A percentile compares a stretch with the other conserved stretches of the same genome.
Evolutionary conservation across 2,329 filamentous ascomycete species (phyloP).

Genomic region (Aspergillus pseudoviridinutans): DNA sequence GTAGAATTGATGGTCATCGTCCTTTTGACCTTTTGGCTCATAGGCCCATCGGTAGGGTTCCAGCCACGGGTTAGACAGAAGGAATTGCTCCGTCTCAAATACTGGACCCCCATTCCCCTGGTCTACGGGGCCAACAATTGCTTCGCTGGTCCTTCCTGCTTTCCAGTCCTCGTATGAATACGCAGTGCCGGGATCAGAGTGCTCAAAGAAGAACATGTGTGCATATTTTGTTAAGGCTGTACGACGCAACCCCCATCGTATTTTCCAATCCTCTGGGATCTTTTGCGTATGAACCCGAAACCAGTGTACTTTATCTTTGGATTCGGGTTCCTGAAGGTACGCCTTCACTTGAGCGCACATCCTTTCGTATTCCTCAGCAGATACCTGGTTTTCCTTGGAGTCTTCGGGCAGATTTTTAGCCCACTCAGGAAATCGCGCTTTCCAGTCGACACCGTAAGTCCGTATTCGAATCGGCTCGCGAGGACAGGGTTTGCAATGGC

Average conservation of each 20-base stretch:
- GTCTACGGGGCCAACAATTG: constrained; percentile 2
- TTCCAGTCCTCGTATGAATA: constrained; percentile 14
- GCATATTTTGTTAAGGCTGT: background rate
- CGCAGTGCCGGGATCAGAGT: constrained; percentile 8
- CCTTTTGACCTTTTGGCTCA: background rate
- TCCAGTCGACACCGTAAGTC: constrained; percentile 10
- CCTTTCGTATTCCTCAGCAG: background rate
- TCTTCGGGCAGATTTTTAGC: background rate
- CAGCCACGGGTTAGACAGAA: background rate
- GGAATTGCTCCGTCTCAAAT: too few relatives aligned
- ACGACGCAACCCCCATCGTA: background rate
- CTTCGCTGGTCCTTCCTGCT: constrained; percentile 4
- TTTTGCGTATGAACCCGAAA: background rate
- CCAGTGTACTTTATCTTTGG: constrained; percentile 5
- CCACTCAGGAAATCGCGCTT: constrained; percentile 2
- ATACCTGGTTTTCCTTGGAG: background rate
- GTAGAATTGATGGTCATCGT: constrained; percentile 10
- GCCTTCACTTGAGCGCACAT: constrained; percentile 1
- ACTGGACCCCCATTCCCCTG: too few relatives aligned
- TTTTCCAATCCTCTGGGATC: constrained; percentile 5
- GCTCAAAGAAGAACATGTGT: constrained; percentile 5
- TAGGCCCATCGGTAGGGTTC: background rate
- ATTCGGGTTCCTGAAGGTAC: constrained; percentile 6
- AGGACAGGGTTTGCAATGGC: background rate
- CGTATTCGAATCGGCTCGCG: background rate